These are phyloP conservation scores for Chaetomium sp. DNA, from an alignment of 2,329 filamentous ascomycete genomes.

Conservation along the genomic window DNA sequence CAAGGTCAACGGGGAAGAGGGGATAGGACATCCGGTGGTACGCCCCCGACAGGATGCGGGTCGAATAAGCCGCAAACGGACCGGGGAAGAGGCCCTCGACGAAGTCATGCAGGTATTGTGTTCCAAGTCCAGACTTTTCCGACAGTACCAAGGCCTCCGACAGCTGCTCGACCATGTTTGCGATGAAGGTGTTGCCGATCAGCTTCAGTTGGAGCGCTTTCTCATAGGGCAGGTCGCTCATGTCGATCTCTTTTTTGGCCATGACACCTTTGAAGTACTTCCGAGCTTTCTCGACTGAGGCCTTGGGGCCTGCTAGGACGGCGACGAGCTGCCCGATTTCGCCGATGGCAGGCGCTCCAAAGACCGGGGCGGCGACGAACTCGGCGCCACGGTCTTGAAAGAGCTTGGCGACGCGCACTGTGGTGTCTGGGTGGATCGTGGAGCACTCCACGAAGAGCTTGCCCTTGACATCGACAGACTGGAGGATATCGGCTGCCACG, in stretches of 20 bases:
- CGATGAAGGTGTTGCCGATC: slow-evolving; percentile 82
- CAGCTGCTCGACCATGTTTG: slow-evolving; percentile 79
- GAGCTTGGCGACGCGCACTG: slow-evolving; percentile 63
- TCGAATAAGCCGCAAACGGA: slow-evolving; percentile 72
- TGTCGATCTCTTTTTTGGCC: slow-evolving; percentile 68
- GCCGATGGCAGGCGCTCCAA: slow-evolving; percentile 71
- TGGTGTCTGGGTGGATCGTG: slow-evolving; percentile 82
- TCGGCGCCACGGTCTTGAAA: slow-evolving; percentile 63
- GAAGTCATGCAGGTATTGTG: slow-evolving; percentile 69
- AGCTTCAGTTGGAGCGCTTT: slow-evolving; percentile 75
- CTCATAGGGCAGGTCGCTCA: slow-evolving; percentile 67
- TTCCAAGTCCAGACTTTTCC: slow-evolving; percentile 77
- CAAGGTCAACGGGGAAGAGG: slow-evolving; percentile 80
- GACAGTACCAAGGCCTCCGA: slow-evolving; percentile 77
- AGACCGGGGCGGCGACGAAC: slow-evolving; percentile 73
- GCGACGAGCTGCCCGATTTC: slow-evolving; percentile 71
- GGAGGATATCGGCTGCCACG: slow-evolving; percentile 60
- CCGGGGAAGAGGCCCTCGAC: slow-evolving; percentile 75
- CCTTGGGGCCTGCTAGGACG: slow-evolving; percentile 68
- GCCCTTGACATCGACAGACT: slow-evolving; percentile 55
- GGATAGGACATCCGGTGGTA: slow-evolving; percentile 77
- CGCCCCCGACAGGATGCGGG: slow-evolving; percentile 72
- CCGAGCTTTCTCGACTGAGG: slow-evolving; percentile 63
- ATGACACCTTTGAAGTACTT: slow-evolving; percentile 76
- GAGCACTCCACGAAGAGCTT: slow-evolving; percentile 89